Base-by-base conservation (phyloP, 75 land plant genomes). In the Ceratopteris richardii region DNA sequence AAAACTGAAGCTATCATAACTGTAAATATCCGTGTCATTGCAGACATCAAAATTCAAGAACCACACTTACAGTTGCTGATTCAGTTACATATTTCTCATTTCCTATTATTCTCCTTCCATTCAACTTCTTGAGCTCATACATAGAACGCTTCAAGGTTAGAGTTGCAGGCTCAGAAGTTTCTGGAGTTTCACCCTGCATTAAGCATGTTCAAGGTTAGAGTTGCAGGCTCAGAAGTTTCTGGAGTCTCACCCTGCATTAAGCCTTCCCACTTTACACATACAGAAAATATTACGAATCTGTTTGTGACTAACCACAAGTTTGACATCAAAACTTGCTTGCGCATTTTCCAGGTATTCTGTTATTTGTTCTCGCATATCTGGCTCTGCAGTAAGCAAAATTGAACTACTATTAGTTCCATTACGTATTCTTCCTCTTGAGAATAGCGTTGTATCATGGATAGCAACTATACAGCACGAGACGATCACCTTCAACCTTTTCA, bases 271-370 rank as follows among this genome's bases (percentile, higher is more conserved):
- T 58, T n/a, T 33, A 4, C 60, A 58, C 16, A 31, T 18, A 39
- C 40, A 33, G 19, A 58, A 13, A 58, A 0, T 31, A 51, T 56
- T 36, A 9, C 3, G 37, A 33, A 9, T 33, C 9, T 33, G n/a
- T 33, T 33, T 3, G 20, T 19, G 2, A 30, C 72, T 14, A 29
- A 69, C 72, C 72, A 64, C 29, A 43, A 71, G 19, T 46, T 54
- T 28, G 29, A 71, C 68, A 1, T 71, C 74, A 57, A 71, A 71
- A 21, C 29, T 29, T 24, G 74, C 74, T 17, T 71, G 74, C 6
- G 60, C 67, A 64, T 24, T 27, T 17, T 59, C 33, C 31, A 46
- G 57, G 31, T 48, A 63, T 23, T 29, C 67, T 29, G 55, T 43
- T 43, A 71, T 64, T 29, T 71, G 68, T 54, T 64, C 74, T 39